Conservation (phyloP, 495 filamentous ascomycete genomes). For the Penicillium fimorum region DNA sequence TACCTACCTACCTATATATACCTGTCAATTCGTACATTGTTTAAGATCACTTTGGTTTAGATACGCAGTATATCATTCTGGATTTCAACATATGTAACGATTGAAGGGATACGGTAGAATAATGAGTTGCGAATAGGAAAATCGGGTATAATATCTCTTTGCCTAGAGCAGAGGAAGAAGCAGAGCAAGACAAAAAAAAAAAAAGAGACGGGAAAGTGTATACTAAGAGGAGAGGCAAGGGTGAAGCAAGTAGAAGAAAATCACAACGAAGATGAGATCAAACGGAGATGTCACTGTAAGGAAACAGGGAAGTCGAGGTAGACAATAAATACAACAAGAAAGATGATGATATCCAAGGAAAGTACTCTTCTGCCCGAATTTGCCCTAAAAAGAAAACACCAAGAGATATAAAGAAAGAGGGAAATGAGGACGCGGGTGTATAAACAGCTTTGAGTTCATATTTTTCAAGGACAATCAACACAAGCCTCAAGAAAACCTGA, state of each 20-base stretch:
- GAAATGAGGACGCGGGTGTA: conserved; percentile 3
- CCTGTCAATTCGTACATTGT: neutral
- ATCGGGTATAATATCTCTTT: conserved; percentile 28
- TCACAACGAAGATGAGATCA: conserved; percentile 18
- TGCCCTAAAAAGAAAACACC: neutral
- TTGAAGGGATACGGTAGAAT: neutral
- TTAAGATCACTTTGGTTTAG: neutral
- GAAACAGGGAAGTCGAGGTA: conserved; percentile 5
- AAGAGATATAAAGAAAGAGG: neutral
- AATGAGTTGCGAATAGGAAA: conserved; percentile 5
- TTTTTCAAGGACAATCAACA: conserved; percentile 13
- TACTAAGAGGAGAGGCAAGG: neutral
- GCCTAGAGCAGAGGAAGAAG: neutral
- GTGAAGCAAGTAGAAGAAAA: conserved; percentile 18
- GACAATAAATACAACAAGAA: neutral
- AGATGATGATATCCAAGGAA: neutral
- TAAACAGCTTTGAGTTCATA: conserved; percentile 10
- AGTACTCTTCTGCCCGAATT: neutral
- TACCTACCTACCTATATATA: neutral
- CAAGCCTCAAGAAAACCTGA: neutral
- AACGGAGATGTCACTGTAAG: neutral
- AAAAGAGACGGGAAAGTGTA: conserved; percentile 2
- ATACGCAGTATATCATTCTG: neutral
- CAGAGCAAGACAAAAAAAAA: neutral
- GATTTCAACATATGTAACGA: neutral